phyloP scores from a whole-genome alignment of 768 basidiomycete species.

The Hygrophorus pudorinus region DNA sequence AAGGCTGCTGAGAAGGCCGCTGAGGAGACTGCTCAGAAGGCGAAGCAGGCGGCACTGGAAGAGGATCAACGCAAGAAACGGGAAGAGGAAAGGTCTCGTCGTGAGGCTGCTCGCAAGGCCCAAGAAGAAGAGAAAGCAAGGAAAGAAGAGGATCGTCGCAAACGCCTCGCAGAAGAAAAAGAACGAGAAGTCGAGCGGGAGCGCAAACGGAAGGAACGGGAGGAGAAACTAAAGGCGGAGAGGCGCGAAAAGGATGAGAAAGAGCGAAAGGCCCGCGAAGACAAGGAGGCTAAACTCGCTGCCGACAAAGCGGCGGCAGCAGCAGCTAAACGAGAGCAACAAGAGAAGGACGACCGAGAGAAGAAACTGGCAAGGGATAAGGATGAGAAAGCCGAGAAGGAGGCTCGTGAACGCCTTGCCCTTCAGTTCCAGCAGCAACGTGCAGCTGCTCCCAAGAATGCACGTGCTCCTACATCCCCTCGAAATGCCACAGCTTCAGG shows the following conservation, averaged over 20 bases:
- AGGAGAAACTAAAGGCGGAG: constrained; percentile 63
- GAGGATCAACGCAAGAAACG: constrained; percentile 72
- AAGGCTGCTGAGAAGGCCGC: constrained; percentile 81
- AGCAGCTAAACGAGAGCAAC: constrained; percentile 13
- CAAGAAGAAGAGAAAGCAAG: constrained; percentile 75
- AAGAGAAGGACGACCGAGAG: constrained; percentile 21
- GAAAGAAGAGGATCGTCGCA: constrained; percentile 77
- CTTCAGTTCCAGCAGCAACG: constrained; percentile 42
- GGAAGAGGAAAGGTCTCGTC: constrained; percentile 78
- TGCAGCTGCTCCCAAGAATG: constrained; percentile 30
- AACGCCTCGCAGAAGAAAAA: constrained; percentile 69
- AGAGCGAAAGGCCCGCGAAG: constrained; percentile 56
- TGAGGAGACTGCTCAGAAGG: constrained; percentile 71
- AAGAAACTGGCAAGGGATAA: constrained; percentile 22
- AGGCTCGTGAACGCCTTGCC: constrained; percentile 19
- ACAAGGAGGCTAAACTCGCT: constrained; percentile 41
- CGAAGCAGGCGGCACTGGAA: constrained; percentile 67
- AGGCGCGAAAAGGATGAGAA: constrained; percentile 61
- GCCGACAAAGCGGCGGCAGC: constrained; percentile 14
- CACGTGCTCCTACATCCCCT: constrained; percentile 43
- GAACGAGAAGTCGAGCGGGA: constrained; percentile 73
- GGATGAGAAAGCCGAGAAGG: constrained; percentile 19
- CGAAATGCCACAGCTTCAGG: constrained; percentile 36
- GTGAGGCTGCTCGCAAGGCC: constrained; percentile 67
- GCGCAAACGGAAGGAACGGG: constrained; percentile 63